These are phyloP conservation scores for Dryas integrifolia DNA, from an alignment of 331 rosid genomes.

Conservation along the genomic window DNA sequence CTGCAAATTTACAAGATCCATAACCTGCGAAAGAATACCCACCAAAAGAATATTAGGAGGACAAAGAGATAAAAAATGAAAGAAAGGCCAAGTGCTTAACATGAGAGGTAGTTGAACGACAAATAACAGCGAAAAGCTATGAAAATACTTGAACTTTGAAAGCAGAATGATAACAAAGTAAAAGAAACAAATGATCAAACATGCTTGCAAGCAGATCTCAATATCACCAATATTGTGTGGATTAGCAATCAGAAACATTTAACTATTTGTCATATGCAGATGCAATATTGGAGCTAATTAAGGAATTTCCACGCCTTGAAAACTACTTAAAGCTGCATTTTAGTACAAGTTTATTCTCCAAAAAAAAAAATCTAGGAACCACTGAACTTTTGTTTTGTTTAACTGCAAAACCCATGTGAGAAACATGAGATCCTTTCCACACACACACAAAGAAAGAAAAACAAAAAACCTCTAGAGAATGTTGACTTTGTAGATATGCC, in stretches of 20 bases:
- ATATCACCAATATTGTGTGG: background rate
- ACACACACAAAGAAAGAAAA: background rate
- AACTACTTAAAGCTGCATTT: constrained; percentile 15
- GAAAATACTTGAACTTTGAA: background rate
- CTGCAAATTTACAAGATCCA: constrained; percentile 68
- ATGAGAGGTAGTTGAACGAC: background rate
- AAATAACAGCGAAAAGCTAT: background rate
- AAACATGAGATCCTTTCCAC: background rate
- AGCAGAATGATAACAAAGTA: background rate
- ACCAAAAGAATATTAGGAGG: constrained; percentile 8
- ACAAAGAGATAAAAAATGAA: background rate
- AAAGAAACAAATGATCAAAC: background rate
- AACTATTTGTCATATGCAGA: background rate
- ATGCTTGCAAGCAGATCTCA: background rate
- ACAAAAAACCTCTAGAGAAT: background rate
- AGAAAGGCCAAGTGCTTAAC: constrained; percentile 5
- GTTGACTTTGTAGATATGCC: background rate
- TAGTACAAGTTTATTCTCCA: background rate
- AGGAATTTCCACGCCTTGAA: background rate
- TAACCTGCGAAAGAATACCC: constrained; percentile 55
- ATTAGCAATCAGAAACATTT: background rate
- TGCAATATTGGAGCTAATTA: background rate
- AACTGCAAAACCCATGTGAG: background rate
- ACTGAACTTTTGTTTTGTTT: background rate
- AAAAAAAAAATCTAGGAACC: background rate